phyloP scores from a whole-genome alignment of 805 yeast species.

The Wickerhamomyces canadensis region DNA sequence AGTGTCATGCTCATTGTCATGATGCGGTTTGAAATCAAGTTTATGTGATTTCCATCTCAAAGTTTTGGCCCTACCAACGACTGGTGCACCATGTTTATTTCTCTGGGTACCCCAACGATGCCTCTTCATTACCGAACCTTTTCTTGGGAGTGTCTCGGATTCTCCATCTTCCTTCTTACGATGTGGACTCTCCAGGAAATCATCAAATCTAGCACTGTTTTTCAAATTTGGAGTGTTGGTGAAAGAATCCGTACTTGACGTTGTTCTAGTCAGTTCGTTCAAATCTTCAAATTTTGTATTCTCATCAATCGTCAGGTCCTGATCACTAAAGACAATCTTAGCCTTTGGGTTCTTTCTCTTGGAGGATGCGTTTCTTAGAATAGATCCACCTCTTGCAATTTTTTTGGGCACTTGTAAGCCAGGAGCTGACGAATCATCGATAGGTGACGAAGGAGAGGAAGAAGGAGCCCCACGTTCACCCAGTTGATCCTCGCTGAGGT shows the following conservation, averaged over 20 bases:
- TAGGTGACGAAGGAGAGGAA: neutral
- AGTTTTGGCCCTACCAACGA: conserved; percentile 54
- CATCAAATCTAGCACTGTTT: conserved; percentile 21
- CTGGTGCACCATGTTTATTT: conserved; percentile 63
- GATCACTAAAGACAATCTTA: conserved; percentile 20
- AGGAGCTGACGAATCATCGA: neutral
- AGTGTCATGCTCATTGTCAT: conserved; percentile 27
- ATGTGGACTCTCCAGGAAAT: conserved; percentile 9
- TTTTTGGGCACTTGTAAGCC: conserved; percentile 8
- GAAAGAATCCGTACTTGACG: conserved; percentile 18
- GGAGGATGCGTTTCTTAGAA: conserved; percentile 13
- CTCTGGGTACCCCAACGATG: conserved; percentile 91
- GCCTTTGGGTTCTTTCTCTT: conserved; percentile 15
- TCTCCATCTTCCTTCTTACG: conserved; percentile 5
- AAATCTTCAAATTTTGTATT: conserved; percentile 2
- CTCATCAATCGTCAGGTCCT: conserved; percentile 15
- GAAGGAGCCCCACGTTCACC: neutral
- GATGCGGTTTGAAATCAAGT: conserved; percentile 24
- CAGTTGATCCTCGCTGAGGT: conserved; percentile 14
- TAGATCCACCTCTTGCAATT: conserved; percentile 15
- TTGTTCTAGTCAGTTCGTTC: conserved; percentile 12
- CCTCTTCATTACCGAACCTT: conserved; percentile 58
- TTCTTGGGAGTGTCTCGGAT: conserved; percentile 23
- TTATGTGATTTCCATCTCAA: conserved; percentile 40
- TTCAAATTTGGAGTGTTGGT: conserved; percentile 21